Conservation (phyloP, 148 eudicot genomes). For the Cornus controversa region DNA sequence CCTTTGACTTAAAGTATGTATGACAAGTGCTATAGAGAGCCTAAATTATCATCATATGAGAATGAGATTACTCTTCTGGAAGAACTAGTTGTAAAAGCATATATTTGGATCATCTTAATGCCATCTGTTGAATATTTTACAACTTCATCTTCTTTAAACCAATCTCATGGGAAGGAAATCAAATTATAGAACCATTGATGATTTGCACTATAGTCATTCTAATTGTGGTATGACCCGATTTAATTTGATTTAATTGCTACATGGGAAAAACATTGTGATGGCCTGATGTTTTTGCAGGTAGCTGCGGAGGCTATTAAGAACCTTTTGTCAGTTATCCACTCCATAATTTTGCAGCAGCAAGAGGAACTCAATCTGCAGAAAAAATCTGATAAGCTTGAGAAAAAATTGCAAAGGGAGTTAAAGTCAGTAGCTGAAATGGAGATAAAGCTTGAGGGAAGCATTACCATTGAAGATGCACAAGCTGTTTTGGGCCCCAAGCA, state of each 20-base stretch:
- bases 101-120: no score
- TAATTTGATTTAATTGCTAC: not conserved
- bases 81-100: no score
- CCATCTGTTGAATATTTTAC: no score
- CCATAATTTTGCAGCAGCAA: constrained; percentile 62
- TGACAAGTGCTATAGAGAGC: no score
- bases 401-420: constrained; percentile 49
- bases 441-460: constrained; percentile 40
- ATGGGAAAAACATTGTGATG: not conserved
- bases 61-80: no score
- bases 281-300: constrained; percentile 34
- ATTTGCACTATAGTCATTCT: not conserved
- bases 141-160: no score
- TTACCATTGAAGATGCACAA: constrained; percentile 28
- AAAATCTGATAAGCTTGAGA: constrained; percentile 59
- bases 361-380: constrained; percentile 57
- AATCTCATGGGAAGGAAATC: not conserved
- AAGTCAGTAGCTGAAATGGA: constrained; percentile 57
- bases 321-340: constrained; percentile 47
- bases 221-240: not conserved
- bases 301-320: constrained; percentile 68
- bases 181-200: not conserved
- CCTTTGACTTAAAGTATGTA: no score
- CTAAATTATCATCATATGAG: no score
- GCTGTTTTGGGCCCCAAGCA: constrained; percentile 48